Percentiles rank a stretch among this genome's conserved stretches.
Conservation (phyloP, 163 green algal species). For the Scenedesmus sp. region DNA sequence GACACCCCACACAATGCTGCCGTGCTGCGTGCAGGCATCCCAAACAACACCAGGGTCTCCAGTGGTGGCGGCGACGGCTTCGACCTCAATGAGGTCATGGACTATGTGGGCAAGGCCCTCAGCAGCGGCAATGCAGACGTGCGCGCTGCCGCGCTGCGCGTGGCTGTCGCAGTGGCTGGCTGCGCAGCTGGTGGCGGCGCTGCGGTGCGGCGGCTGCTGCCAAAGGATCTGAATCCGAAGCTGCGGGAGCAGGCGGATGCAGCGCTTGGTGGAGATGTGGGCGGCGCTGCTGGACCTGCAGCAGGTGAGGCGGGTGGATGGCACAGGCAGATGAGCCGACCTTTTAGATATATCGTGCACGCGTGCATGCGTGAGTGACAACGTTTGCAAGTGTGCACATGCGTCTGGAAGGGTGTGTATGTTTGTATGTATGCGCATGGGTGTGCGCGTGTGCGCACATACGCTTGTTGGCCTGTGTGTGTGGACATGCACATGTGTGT, state of each 20-base stretch:
- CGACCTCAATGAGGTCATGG: conserved; percentile 79
- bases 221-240: conserved; percentile 85
- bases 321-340: not conserved
- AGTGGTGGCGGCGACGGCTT: conserved; percentile 65
- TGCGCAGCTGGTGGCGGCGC: not conserved
- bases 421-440: not conserved
- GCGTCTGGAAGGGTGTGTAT: not conserved
- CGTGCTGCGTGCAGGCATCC: not conserved
- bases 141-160: conserved; percentile 68
- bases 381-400: not conserved
- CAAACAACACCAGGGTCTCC: not conserved
- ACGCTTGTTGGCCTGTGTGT: not conserved
- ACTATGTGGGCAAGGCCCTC: conserved; percentile 78
- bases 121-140: conserved; percentile 79
- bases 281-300: not conserved
- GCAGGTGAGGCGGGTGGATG: not conserved
- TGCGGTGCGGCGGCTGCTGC: conserved; percentile 47
- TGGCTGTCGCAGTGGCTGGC: conserved; percentile 57
- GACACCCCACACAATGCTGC: too few relatives aligned
- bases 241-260: conserved; percentile 82
- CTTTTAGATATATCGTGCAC: not conserved
- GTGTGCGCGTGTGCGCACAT: not conserved
- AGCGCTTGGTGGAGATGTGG: conserved; percentile 56
- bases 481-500: not conserved
- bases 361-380: not conserved